These are phyloP conservation scores for Micractinium sp. DNA, from an alignment of 139 green algal species.

Conservation along the genomic window DNA sequence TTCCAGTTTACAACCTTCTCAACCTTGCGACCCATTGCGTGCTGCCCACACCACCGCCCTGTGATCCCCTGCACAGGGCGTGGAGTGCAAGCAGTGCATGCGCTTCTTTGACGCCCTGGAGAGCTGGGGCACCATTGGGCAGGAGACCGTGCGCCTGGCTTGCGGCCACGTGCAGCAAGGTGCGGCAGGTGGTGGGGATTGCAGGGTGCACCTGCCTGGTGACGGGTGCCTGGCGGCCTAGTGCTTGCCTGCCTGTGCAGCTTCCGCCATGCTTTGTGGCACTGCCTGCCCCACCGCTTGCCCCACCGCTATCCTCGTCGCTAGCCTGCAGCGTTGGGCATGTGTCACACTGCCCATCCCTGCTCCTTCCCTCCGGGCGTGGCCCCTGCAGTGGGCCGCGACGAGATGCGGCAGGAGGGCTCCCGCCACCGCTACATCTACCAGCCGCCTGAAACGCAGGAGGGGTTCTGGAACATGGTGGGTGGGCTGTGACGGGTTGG, in stretches of 20 bases:
- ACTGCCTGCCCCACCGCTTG: too few species aligned
- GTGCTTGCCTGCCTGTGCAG: neutral
- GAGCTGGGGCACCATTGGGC: slow-evolving; percentile 42
- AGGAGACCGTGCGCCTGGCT: slow-evolving; percentile 2
- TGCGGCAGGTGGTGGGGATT: neutral
- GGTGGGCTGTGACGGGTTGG: neutral
- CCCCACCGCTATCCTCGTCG: too few species aligned
- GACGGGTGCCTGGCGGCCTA: neutral
- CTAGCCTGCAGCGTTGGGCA: too few species aligned
- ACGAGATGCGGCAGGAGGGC: slow-evolving; percentile 45
- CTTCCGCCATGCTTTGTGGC: neutral
- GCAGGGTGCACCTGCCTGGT: neutral
- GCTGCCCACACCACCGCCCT: too few species aligned
- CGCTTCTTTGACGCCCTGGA: slow-evolving; percentile 55
- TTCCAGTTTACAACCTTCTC: too few species aligned
- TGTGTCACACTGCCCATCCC: neutral
- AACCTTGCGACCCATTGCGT: too few species aligned
- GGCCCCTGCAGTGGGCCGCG: neutral
- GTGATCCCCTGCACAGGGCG: slow-evolving; percentile 14
- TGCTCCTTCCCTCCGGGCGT: neutral
- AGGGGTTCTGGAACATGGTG: slow-evolving; percentile 62
- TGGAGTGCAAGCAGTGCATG: slow-evolving; percentile 55
- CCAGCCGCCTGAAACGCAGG: slow-evolving; percentile 52
- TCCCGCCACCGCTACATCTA: slow-evolving; percentile 56
- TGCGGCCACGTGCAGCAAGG: slow-evolving; percentile 29